phyloP scores from a whole-genome alignment of 1,284 basidiomycete genomes.

The Athelia sp. region DNA sequence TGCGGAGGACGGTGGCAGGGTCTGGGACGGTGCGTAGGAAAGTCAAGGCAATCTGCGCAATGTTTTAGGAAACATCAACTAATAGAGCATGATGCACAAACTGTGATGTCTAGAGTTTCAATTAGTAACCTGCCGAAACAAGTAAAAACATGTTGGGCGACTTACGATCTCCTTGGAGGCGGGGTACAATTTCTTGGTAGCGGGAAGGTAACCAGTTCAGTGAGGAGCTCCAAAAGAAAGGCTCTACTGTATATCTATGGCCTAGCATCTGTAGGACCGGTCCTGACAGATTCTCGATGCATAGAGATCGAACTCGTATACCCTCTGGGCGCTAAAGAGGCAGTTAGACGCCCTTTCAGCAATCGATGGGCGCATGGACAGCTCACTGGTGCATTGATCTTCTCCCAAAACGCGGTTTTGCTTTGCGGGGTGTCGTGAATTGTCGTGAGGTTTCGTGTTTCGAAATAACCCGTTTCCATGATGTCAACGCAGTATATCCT shows the following conservation, averaged over 20 bases:
- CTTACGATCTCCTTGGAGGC: not conserved
- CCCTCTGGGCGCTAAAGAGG: not conserved
- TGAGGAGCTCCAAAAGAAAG: constrained; percentile 43
- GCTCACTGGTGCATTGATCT: not conserved
- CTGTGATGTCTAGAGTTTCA: constrained; percentile 35
- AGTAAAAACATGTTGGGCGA: not conserved
- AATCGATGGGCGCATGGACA: not conserved
- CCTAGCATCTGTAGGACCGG: constrained; percentile 44
- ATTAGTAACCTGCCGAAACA: not conserved
- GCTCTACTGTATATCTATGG: constrained; percentile 4
- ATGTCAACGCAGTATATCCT: constrained; percentile 33
- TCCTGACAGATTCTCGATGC: constrained; percentile 37
- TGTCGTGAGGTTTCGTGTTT: not conserved
- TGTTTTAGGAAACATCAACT: too few species aligned
- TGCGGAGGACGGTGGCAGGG: constrained; percentile 11
- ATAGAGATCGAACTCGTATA: constrained; percentile 20
- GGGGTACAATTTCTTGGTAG: not conserved
- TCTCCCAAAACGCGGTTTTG: not conserved
- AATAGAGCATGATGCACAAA: constrained; percentile 12
- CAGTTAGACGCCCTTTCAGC: not conserved
- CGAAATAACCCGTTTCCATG: constrained; percentile 26
- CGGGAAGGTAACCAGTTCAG: constrained; percentile 41
- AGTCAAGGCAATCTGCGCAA: constrained; percentile 25
- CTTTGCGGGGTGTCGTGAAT: not conserved
- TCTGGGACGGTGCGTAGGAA: constrained; percentile 35